Conservation (phyloP, 352 stramenopile species). For the Thraustochytrium striatum region DNA sequence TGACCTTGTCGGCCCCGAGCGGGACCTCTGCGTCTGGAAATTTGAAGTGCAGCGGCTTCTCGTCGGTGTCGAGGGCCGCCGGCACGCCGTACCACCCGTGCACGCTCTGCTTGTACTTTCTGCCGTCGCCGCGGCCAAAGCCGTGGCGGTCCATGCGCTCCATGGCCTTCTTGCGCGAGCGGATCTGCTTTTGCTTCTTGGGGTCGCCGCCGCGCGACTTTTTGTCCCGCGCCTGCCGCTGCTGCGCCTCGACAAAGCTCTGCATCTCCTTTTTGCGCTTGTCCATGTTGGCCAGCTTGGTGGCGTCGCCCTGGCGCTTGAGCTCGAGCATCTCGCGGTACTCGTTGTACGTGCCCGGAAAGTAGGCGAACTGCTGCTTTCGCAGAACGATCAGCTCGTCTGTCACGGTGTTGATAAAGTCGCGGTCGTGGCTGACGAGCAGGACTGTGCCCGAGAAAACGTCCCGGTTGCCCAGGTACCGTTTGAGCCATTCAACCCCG, state of each 20-base stretch:
- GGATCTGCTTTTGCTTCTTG: conserved; percentile 49
- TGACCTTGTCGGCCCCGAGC: conserved; percentile 1
- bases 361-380: conserved; percentile 91
- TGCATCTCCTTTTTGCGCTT: conserved; percentile 45
- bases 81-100: conserved; percentile 19
- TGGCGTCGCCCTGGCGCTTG: conserved; percentile 10
- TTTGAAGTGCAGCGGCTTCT: conserved; percentile 31
- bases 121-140: conserved; percentile 41
- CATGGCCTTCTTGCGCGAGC: conserved; percentile 46
- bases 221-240: neutral
- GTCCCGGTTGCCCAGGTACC: conserved; percentile 95
- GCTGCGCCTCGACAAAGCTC: conserved; percentile 31
- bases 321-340: conserved; percentile 86
- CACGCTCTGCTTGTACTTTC: conserved; percentile 19
- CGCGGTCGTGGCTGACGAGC: conserved; percentile 96
- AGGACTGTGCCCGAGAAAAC: conserved; percentile 92
- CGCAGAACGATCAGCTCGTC: conserved; percentile 97
- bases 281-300: conserved; percentile 13
- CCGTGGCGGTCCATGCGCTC: conserved; percentile 34
- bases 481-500: conserved; percentile 98
- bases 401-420: conserved; percentile 98
- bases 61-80: conserved; percentile 31
- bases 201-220: conserved; percentile 40
- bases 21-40: neutral
- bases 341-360: conserved; percentile 98